Percentiles rank a stretch among this genome's conserved stretches.
Conservation (phyloP, 345 rosid genomes). For the Brassica rapa region DNA sequence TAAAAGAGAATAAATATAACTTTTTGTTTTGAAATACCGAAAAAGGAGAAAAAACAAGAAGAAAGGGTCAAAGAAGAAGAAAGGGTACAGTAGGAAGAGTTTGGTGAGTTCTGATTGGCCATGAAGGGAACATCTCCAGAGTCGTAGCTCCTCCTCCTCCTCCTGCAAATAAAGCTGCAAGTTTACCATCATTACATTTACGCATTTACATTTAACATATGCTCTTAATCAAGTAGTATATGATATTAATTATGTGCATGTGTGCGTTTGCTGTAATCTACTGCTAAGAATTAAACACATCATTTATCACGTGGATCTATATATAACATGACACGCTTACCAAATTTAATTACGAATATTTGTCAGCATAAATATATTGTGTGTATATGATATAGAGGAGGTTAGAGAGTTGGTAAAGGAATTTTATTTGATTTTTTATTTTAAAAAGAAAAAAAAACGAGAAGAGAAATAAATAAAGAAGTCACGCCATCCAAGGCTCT, state of each 20-base stretch:
- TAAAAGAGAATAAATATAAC: not conserved
- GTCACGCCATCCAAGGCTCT: conserved; percentile 67
- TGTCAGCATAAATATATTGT: conserved; percentile 5
- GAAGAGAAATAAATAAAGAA: conserved; percentile 28
- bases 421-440: not conserved
- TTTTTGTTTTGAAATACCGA: conserved; percentile 2
- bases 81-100: conserved; percentile 73
- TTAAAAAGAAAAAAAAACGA: not conserved
- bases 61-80: conserved; percentile 59
- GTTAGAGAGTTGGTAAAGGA: conserved; percentile 38
- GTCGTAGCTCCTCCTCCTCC: conserved; percentile 80
- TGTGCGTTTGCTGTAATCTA: not conserved
- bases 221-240: not conserved
- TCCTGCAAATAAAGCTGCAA: conserved; percentile 74
- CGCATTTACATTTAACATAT: not conserved
- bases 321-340: conserved; percentile 21
- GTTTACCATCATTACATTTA: conserved; percentile 39
- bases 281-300: not conserved
- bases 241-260: conserved; percentile 1
- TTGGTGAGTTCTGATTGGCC: conserved; percentile 98
- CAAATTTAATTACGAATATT: not conserved
- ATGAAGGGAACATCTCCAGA: conserved; percentile 99
- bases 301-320: conserved; percentile 39
- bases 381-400: conserved; percentile 33
- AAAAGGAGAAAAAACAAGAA: conserved; percentile 41